phyloP scores from a whole-genome alignment of 2,329 filamentous ascomycete species.

The Verticillium nonalfalfae region DNA sequence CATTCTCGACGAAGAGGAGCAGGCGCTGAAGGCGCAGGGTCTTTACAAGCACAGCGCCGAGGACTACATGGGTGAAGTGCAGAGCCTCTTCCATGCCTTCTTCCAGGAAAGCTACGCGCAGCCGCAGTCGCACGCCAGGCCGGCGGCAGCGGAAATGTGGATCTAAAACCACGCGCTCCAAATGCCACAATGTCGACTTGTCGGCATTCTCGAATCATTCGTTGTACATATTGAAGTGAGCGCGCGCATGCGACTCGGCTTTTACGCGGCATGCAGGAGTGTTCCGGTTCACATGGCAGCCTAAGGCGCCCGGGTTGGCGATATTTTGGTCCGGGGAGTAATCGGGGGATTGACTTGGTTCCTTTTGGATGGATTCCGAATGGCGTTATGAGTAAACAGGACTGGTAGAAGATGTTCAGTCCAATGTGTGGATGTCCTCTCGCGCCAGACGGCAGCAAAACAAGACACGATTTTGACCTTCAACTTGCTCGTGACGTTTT shows the following conservation, averaged over 20 bases:
- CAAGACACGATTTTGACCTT: neutral
- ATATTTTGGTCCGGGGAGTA: neutral
- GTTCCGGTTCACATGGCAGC: neutral
- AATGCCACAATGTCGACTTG: neutral
- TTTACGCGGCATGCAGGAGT: neutral
- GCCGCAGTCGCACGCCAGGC: neutral
- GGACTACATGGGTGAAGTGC: conserved; percentile 79
- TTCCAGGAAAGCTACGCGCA: neutral
- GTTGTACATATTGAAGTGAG: neutral
- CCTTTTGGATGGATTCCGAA: neutral
- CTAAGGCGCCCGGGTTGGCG: neutral
- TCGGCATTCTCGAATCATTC: neutral
- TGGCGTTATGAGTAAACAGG: neutral
- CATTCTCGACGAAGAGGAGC: conserved; percentile 68
- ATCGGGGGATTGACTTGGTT: neutral
- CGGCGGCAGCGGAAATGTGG: neutral
- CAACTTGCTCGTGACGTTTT: neutral
- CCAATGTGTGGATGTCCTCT: neutral
- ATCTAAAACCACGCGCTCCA: neutral
- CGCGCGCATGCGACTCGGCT: neutral
- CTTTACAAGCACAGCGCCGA: conserved; percentile 69
- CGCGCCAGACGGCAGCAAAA: neutral
- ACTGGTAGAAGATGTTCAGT: neutral
- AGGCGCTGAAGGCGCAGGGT: conserved; percentile 61
- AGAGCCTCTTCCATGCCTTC: conserved; percentile 57